These are phyloP conservation scores for Cladorrhinum samala DNA, from an alignment of 495 filamentous ascomycete species.

Conservation along the genomic window DNA sequence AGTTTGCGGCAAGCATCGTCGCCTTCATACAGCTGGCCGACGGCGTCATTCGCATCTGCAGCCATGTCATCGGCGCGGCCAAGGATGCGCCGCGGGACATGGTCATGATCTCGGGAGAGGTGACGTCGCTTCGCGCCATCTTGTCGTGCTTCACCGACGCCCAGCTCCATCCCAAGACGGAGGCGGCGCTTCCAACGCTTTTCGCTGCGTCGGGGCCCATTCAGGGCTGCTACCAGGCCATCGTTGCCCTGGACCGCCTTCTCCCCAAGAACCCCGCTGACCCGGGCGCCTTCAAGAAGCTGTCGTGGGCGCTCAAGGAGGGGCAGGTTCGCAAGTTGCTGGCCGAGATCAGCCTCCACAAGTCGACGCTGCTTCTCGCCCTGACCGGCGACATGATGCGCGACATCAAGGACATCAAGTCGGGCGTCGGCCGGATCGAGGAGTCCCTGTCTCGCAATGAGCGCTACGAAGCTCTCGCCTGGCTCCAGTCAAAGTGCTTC, in stretches of 20 bases:
- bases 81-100: conserved; percentile 8
- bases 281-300: background rate
- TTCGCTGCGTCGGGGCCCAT: background rate
- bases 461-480: background rate
- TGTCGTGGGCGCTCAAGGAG: conserved; percentile 26
- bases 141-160: background rate
- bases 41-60: background rate
- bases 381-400: background rate
- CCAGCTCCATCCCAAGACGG: background rate
- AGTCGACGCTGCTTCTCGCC: conserved; percentile 15
- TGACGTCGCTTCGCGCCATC: conserved; percentile 8
- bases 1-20: background rate
- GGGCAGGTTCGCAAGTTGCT: conserved; percentile 20
- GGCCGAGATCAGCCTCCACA: conserved; percentile 20
- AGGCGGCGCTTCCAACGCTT: background rate
- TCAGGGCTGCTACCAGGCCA: background rate
- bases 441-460: background rate
- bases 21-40: background rate
- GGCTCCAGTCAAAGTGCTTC: conserved; percentile 3
- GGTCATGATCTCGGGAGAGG: conserved; percentile 5
- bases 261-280: background rate
- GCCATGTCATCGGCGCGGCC: background rate
- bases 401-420: background rate
- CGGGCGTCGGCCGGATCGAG: background rate
- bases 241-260: background rate